Evolutionary conservation across 345 rosid genomes (phyloP).

Genomic region (Acer saccharum): DNA sequence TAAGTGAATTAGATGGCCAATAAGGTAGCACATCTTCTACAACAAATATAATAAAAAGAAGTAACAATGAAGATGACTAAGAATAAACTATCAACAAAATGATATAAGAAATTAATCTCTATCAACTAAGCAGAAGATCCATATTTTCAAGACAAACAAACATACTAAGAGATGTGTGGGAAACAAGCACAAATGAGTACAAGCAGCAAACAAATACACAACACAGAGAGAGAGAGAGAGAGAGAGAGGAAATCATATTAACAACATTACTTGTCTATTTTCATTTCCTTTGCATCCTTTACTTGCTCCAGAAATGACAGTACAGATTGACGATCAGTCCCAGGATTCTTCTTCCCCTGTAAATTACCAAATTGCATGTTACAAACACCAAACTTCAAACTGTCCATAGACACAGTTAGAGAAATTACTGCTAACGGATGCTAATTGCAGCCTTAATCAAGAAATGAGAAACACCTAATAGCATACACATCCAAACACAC

Average conservation of each 20-base stretch:
- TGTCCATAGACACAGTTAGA: background rate
- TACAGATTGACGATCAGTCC: constrained; percentile 67
- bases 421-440: constrained; percentile 1
- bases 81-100: background rate
- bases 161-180: background rate
- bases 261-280: constrained; percentile 73
- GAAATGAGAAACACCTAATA: background rate
- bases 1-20: background rate
- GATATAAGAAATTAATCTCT: background rate
- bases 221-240: background rate
- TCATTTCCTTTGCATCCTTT: constrained; percentile 74
- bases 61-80: background rate
- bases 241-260: background rate
- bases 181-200: background rate
- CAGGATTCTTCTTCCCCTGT: constrained; percentile 96
- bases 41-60: background rate
- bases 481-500: constrained; percentile 4
- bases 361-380: constrained; percentile 19
- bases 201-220: background rate
- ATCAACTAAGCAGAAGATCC: background rate
- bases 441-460: background rate
- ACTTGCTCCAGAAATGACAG: constrained; percentile 61
- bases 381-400: constrained; percentile 3
- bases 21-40: background rate
- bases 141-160: background rate